Conservation (phyloP, 192 early-diverging fungal species). For the Backusella tarrabulga region DNA sequence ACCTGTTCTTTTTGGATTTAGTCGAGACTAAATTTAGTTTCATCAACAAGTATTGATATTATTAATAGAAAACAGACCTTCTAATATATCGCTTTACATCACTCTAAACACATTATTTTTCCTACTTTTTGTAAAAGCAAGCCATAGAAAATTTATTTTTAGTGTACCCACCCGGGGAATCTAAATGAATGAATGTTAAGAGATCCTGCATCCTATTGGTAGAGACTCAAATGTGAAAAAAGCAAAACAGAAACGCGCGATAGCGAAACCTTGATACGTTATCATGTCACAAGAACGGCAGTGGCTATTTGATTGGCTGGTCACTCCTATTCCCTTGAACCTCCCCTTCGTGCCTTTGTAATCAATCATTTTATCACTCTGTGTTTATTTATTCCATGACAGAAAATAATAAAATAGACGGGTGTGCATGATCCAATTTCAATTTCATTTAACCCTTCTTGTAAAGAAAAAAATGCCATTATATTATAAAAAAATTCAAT, state of each 20-base stretch:
- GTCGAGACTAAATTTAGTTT: neutral
- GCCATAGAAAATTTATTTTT: neutral
- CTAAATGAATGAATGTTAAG: constrained; percentile 6
- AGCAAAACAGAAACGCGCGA: constrained; percentile 7
- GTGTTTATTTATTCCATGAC: neutral
- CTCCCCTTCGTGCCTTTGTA: constrained; percentile 3
- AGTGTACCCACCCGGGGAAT: constrained; percentile 3
- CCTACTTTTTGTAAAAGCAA: neutral
- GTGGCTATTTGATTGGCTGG: neutral
- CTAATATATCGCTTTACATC: neutral
- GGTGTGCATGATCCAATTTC: neutral
- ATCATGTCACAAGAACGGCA: neutral
- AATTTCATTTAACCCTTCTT: constrained; percentile 1
- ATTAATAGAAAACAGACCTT: neutral
- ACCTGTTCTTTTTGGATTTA: neutral
- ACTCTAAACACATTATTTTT: neutral
- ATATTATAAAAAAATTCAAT: neutral
- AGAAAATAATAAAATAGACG: neutral
- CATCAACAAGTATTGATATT: neutral
- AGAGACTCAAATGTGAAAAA: constrained; percentile 5
- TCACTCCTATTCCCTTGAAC: neutral
- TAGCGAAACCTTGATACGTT: constrained; percentile 9
- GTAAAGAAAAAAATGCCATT: neutral
- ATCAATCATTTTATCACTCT: constrained; percentile 7
- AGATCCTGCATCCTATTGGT: neutral